Base-by-base conservation (phyloP, 108 stramenopile genomes). In the Pinguiococcus pyrenoidosus region DNA sequence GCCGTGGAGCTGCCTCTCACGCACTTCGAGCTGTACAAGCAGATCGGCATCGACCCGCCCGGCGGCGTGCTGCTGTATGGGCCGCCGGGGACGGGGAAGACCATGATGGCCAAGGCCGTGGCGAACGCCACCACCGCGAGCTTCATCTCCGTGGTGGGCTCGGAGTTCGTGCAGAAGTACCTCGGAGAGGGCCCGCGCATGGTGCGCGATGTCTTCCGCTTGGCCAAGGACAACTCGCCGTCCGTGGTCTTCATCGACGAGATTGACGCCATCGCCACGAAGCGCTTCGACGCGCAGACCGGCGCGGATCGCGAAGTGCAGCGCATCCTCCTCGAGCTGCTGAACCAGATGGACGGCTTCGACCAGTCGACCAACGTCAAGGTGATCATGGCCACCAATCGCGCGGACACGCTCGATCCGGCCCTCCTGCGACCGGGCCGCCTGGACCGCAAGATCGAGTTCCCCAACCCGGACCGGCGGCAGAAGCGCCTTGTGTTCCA, bases 301-400 rank as follows among this genome's bases (percentile, higher is more conserved):
- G 93, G 96, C 44, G 96, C 92, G 32, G 97, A 99, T 75, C 72
- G 97, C 8, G 97, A 99, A 70, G 97, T 99, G 16, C 94, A 99
- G 64, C 90, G 97, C 48, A 95, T 96, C 50, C 63, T 99, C 27
- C 77, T 99, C 29, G 97, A 99, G 64, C 63, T 99, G 37, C 66
- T 99, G 37, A 95, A 91, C 70, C 97, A 99, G 63, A 93, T 99
- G 97, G 97, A 99, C 73, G 97, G 97, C 22, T 99, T 99, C 64
- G 92, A 96, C 63, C 92, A 96, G 74, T 81, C 78, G 30, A 95
- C 92, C 38, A 94, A 99, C 71, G 90, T 99, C 66, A 99, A 99
- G 77, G 61, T 95, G 24, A 99, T 99, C 57, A 96, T 96, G 92
- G 92, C 94, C 6, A 99, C 97, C 13, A 99, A 99, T 71, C 80